These are phyloP conservation scores for Arabidopsis hybrid DNA, from an alignment of 441 rosid genomes.

Conservation along the genomic window DNA sequence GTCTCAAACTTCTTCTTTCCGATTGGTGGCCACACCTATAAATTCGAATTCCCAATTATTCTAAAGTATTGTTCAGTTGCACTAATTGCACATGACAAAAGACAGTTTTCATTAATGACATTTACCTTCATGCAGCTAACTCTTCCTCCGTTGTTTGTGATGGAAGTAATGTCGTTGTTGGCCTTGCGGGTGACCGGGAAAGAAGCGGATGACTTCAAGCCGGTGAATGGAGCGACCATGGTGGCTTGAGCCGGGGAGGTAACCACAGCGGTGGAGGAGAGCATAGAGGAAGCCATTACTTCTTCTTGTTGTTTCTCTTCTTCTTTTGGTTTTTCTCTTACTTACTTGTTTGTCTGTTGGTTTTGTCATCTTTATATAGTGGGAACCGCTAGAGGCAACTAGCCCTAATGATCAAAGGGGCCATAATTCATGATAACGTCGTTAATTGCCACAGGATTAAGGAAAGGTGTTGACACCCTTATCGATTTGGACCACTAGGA, in stretches of 20 bases:
- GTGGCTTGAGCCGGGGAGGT: conserved; percentile 55
- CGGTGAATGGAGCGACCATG: conserved; percentile 70
- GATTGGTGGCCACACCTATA: conserved; percentile 54
- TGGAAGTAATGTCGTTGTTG: conserved; percentile 62
- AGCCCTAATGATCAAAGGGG: conserved; percentile 21
- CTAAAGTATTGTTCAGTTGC: not conserved
- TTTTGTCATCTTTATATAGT: conserved; percentile 37
- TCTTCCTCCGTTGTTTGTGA: conserved; percentile 67
- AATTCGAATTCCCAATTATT: too few species aligned
- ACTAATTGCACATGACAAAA: not conserved
- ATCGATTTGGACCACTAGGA: conserved; percentile 33
- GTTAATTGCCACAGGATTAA: conserved; percentile 45
- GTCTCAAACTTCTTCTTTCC: conserved; percentile 67
- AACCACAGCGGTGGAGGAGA: conserved; percentile 57
- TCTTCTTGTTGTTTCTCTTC: not conserved
- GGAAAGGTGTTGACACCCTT: conserved; percentile 45
- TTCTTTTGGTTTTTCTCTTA: not conserved
- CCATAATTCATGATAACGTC: conserved; percentile 33
- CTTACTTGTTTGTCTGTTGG: not conserved
- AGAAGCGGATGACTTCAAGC: conserved; percentile 62
- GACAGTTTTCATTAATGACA: not conserved
- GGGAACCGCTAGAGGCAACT: conserved; percentile 17
- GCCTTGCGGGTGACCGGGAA: conserved; percentile 62
- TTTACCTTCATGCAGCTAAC: conserved; percentile 74
- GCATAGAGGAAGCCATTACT: conserved; percentile 62